Evolutionary conservation across 2,329 filamentous ascomycete species (phyloP).

Genomic region (Fusarium duplospermum): DNA sequence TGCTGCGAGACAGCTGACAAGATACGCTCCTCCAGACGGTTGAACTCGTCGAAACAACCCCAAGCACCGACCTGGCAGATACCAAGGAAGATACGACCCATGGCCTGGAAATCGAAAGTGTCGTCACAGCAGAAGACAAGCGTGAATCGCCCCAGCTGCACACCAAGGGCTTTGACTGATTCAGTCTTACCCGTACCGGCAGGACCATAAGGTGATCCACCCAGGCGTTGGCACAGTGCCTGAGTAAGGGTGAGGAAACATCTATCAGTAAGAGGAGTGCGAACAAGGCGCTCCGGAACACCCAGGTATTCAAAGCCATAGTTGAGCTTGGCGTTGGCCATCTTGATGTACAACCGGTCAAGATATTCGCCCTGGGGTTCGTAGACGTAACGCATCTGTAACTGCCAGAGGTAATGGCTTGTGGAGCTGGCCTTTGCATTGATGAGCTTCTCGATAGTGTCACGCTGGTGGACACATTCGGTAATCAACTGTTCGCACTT

Average conservation of each 20-base stretch:
- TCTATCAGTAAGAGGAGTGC: conserved; percentile 95
- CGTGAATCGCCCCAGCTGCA: conserved; percentile 96
- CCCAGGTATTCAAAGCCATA: conserved; percentile 99
- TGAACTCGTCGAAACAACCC: conserved; percentile 99
- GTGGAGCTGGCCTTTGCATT: conserved; percentile 78
- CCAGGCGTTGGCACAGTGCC: conserved; percentile 91
- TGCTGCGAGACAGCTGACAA: conserved; percentile 98
- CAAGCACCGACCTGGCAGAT: conserved; percentile 99
- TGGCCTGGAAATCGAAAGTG: conserved; percentile 99
- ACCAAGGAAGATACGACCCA: conserved; percentile 99
- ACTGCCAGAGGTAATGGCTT: conserved; percentile 89
- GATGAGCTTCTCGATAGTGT: conserved; percentile 89
- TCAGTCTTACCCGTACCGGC: conserved; percentile 99
- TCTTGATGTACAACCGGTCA: conserved; percentile 87
- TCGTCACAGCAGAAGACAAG: conserved; percentile 99
- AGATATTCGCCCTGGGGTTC: conserved; percentile 82
- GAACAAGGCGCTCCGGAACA: conserved; percentile 93
- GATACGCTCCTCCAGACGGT: conserved; percentile 97
- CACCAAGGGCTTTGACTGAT: conserved; percentile 96
- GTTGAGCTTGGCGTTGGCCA: conserved; percentile 94
- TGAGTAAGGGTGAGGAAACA: conserved; percentile 99
- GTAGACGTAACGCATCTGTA: conserved; percentile 98
- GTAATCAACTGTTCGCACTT: conserved; percentile 99
- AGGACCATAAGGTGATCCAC: conserved; percentile 96
- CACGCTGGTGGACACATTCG: conserved; percentile 97